Conservation (phyloP, 306 rosid species). For the Cucumis cinereus region DNA sequence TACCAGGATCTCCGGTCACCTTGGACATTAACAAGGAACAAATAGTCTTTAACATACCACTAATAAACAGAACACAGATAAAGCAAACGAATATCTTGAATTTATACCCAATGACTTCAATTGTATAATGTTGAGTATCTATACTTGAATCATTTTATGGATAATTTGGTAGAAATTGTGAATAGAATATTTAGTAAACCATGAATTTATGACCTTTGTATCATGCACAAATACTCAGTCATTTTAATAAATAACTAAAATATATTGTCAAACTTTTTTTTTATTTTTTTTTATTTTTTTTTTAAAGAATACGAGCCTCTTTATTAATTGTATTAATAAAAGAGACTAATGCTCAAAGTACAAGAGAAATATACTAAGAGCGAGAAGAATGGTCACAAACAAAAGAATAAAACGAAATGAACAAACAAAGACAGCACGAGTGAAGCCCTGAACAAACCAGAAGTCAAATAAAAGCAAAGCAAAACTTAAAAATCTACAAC, state of each 20-base stretch:
- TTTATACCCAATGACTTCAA: not conserved
- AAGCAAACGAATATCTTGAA: not conserved
- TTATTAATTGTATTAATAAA: too few relatives aligned
- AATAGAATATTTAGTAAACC: not conserved
- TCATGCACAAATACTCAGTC: not conserved
- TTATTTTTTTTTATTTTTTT: too few relatives aligned
- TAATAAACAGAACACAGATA: not conserved
- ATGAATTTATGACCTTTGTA: not conserved
- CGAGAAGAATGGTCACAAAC: too few relatives aligned
- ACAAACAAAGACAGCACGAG: too few relatives aligned
- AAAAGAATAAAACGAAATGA: too few relatives aligned
- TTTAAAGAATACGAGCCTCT: too few relatives aligned
- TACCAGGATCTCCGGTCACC: slow-evolving; percentile 62
- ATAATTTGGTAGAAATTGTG: not conserved
- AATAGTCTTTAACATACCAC: not conserved
- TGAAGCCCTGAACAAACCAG: too few relatives aligned
- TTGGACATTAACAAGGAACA: slow-evolving; percentile 14
- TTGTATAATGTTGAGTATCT: not conserved
- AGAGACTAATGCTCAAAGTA: too few relatives aligned
- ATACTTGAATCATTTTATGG: not conserved
- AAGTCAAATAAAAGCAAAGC: too few relatives aligned
- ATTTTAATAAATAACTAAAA: not conserved
- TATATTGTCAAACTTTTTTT: not conserved
- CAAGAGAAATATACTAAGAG: too few relatives aligned
- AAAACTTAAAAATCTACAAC: too few relatives aligned